phyloP scores from a whole-genome alignment of 2,329 filamentous ascomycete species.

The Botrytis deweyae region DNA sequence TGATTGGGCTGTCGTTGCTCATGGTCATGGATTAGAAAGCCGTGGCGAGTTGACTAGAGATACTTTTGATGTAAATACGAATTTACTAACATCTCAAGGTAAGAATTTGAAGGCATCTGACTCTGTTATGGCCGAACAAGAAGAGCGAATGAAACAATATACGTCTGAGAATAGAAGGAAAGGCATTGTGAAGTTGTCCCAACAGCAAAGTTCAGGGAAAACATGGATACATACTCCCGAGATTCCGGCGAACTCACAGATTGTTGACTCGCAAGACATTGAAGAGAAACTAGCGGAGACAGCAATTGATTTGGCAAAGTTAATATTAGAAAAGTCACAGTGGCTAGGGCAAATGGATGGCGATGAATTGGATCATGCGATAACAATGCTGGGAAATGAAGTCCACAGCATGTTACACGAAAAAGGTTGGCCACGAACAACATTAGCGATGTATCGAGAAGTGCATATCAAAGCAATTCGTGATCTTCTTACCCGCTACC shows the following conservation, averaged over 20 bases:
- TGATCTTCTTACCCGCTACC: background rate
- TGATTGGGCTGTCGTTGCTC: background rate
- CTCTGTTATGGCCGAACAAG: background rate
- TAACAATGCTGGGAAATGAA: background rate
- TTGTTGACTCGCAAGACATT: background rate
- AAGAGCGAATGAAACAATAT: background rate
- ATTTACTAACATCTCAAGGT: background rate
- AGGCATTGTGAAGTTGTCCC: background rate
- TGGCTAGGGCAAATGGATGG: background rate
- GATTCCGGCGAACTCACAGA: background rate
- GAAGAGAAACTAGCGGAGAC: background rate
- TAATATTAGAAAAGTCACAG: background rate
- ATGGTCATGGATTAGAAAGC: background rate
- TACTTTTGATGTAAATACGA: background rate
- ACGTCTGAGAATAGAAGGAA: background rate
- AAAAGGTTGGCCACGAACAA: background rate
- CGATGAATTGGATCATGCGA: background rate
- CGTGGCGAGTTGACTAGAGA: background rate
- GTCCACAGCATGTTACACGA: background rate
- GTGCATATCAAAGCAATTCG: background rate
- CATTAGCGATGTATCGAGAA: background rate
- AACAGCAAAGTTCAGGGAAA: background rate
- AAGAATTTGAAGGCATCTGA: background rate
- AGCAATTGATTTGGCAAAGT: background rate
- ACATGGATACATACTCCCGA: background rate